Base-by-base conservation (phyloP, 306 rosid genomes). In the Cucurbita moschata region DNA sequence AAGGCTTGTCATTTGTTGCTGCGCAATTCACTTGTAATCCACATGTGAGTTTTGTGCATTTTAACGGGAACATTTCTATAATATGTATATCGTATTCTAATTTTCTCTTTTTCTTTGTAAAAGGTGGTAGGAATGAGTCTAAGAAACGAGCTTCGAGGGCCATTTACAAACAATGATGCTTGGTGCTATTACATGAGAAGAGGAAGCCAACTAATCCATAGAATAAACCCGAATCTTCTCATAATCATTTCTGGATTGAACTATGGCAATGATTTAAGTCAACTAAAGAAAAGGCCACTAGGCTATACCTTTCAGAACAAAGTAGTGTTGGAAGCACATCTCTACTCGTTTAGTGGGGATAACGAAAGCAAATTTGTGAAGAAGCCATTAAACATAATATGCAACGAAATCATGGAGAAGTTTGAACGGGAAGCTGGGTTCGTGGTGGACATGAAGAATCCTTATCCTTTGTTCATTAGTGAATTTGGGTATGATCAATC, bases 61-160 rank as follows among this genome's bases (percentile, higher is more conserved):
- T 30, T 30, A 30, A 30, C 4, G 35, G 4, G 3, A 1, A 3
- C 2, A 30, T 3, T 30, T 30, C 4, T 3, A 30, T 3, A 3
- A 30, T 30, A 30, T 30, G 2, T 30, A 30, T 30, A 30, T 30
- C 4, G 4, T 30, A 30, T 30, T 30, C 35, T 30, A 30, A 30
- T 30, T 1, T 30, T 21, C 35, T 30, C 35, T 30, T 30, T 30
- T 15, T 49, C 1, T 52, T 2, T 26, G 46, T 4, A 40, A 50
- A 60, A 87, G 88, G 80, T 88, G 50, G 44, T 84, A 21, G 85
- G 77, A 7, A 78, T 84, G 79, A 86, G 82, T 76, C 38, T 86
- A 79, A 5, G 82, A 18, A 86, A 86, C 16, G 85, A 84, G 73
- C 79, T 86, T 1, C 84, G 85, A 61, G 88, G 85, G 3, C 6